Evolutionary conservation across 495 filamentous ascomycete genomes (phyloP).

Genomic region (Talaromyces adpressus): DNA sequence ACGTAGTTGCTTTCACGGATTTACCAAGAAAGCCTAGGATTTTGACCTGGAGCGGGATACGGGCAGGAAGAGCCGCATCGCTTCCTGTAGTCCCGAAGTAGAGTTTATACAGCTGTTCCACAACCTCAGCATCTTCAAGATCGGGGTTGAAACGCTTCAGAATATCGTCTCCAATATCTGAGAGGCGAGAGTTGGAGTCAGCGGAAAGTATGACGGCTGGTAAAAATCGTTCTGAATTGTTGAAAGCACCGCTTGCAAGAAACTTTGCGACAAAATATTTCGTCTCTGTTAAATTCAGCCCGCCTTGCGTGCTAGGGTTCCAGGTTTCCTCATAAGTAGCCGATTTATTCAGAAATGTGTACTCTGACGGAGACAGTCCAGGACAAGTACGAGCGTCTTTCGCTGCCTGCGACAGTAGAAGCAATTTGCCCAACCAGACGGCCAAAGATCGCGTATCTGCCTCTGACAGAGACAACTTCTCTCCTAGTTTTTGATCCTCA

Average conservation of each 20-base stretch:
- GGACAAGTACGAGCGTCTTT: conserved; percentile 46
- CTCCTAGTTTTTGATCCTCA: conserved; percentile 65
- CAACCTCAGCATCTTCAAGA: conserved; percentile 60
- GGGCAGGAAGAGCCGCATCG: conserved; percentile 46
- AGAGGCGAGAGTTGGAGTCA: conserved; percentile 73
- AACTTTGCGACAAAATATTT: conserved; percentile 66
- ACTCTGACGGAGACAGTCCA: conserved; percentile 63
- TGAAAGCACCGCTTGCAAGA: conserved; percentile 78
- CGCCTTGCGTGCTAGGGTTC: conserved; percentile 49
- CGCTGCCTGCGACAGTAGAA: conserved; percentile 54
- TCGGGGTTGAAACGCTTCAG: conserved; percentile 63
- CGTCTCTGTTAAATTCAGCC: conserved; percentile 56
- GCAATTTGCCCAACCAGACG: conserved; percentile 68
- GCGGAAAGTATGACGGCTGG: conserved; percentile 75
- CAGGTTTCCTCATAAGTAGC: conserved; percentile 60
- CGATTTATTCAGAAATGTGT: conserved; percentile 57
- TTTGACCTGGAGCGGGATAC: conserved; percentile 64
- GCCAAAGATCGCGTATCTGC: conserved; percentile 71
- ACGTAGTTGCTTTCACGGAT: conserved; percentile 59
- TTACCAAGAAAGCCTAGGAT: conserved; percentile 70
- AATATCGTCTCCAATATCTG: conserved; percentile 74
- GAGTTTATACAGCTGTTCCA: conserved; percentile 58
- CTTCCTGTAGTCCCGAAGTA: conserved; percentile 50
- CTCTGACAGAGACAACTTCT: conserved; percentile 56
- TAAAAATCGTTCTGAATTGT: conserved; percentile 70